phyloP scores from a whole-genome alignment of 768 basidiomycete genomes.

The Agaricus blazei region DNA sequence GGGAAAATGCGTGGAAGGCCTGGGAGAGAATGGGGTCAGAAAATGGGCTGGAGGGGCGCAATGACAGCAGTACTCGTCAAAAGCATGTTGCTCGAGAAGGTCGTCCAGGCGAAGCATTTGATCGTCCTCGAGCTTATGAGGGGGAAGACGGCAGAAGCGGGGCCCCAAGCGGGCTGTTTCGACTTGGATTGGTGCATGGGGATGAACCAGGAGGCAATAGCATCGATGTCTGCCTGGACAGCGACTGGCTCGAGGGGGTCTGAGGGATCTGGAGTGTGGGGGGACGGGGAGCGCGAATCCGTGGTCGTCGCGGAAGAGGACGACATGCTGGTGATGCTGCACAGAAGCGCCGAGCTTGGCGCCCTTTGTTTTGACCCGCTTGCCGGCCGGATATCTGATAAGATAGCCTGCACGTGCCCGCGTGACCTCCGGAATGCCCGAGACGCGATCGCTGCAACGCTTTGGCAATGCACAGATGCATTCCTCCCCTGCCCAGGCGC shows the following conservation, averaged over 20 bases:
- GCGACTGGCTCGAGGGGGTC: conserved; percentile 46
- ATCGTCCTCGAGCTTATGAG: conserved; percentile 44
- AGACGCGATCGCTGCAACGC: not conserved
- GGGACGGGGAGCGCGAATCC: conserved; percentile 69
- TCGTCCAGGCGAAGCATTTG: conserved; percentile 67
- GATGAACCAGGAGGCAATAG: conserved; percentile 54
- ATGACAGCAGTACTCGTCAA: conserved; percentile 58
- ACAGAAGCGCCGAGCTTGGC: not conserved
- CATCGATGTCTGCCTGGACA: conserved; percentile 46
- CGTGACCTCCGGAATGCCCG: not conserved
- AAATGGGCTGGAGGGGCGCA: conserved; percentile 11
- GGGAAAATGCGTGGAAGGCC: conserved; percentile 29
- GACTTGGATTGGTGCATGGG: conserved; percentile 38
- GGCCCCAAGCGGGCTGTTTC: conserved; percentile 37
- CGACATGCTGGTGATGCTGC: conserved; percentile 38
- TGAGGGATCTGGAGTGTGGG: conserved; percentile 60
- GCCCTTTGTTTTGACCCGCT: not conserved
- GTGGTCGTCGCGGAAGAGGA: conserved; percentile 51
- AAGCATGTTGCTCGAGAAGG: conserved; percentile 67
- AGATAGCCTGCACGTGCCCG: not conserved
- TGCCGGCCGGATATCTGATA: not conserved
- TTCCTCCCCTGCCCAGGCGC: not conserved
- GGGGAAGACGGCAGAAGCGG: conserved; percentile 31
- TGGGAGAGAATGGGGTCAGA: conserved; percentile 13
- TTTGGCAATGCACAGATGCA: conserved; percentile 6